Percentiles rank a stretch among this genome's conserved stretches.
phyloP scores from a whole-genome alignment of 2,329 filamentous ascomycete species.

The Arachnopeziza araneosa region DNA sequence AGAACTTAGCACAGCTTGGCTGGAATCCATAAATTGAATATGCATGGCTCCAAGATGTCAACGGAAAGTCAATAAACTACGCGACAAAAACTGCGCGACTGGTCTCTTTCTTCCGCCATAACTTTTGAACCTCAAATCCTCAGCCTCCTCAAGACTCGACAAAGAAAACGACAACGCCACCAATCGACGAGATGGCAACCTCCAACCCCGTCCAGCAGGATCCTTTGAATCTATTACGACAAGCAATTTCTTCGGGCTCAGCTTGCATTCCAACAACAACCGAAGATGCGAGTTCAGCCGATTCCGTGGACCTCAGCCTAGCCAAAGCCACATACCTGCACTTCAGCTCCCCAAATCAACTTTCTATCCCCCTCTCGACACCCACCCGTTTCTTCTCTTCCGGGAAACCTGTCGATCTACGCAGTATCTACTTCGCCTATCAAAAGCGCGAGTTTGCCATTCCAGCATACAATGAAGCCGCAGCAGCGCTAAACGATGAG shows the following conservation, averaged over 20 bases:
- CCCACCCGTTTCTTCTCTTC: conserved; percentile 85
- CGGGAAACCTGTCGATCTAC: conserved; percentile 70
- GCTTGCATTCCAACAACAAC: conserved; percentile 70
- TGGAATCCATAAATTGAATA: not conserved
- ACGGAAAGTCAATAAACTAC: too few species aligned
- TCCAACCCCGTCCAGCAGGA: conserved; percentile 53
- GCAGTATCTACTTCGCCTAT: conserved; percentile 96
- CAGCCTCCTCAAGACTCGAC: not conserved
- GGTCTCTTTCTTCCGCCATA: not conserved
- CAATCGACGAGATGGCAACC: conserved; percentile 45
- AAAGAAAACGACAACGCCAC: not conserved
- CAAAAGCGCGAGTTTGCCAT: conserved; percentile 85
- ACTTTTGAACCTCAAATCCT: not conserved
- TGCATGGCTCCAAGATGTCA: too few species aligned
- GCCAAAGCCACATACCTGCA: conserved; percentile 73
- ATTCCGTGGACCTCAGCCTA: conserved; percentile 54
- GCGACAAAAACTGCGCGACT: not conserved
- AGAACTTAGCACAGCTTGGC: not conserved
- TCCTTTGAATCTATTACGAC: conserved; percentile 76
- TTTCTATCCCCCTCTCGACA: conserved; percentile 62
- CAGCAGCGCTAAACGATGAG: conserved; percentile 74
- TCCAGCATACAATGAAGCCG: conserved; percentile 83
- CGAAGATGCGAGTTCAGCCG: conserved; percentile 54
- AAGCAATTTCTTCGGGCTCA: conserved; percentile 67
- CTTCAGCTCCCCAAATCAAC: conserved; percentile 57